Evolutionary conservation across 352 stramenopile species (phyloP), one percentile per base, ranked within the genome.

Genomic region (Vaucheria bursata): DNA sequence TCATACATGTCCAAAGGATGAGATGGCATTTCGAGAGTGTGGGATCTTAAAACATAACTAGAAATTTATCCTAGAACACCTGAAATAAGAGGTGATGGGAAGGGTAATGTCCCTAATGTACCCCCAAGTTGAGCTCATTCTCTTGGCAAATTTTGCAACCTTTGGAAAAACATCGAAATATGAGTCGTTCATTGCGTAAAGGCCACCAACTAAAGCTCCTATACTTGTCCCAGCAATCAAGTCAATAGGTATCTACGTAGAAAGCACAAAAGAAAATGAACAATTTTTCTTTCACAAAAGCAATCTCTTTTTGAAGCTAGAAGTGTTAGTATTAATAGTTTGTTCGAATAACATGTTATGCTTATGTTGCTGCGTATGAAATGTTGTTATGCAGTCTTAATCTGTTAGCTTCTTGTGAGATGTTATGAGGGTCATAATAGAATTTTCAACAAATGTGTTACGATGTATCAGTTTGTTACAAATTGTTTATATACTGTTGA

Each of bases 161-260:
- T 29, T 36, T n/a, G 78, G 73, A 6, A 78, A 29, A 39, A 77
- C 65, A 3, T 34, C 73, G 33, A 74, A 39, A n/a, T 33, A 34
- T 25, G 59, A 52, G 8, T 38, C 64, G 18, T 74, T 34, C 66
- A 76, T 78, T 0, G 81, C 77, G 45, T 85, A 85, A 38, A 84
- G 37, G 0, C 59, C 81, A 7, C 66, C 81, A 3, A 84, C 52
- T 25, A 80, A 89, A 50, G 87, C 85, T 66, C 87, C 87, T 70
- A 89, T 87, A 45, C 79, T 87, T 36, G 92, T 97, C 3, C 94
- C 94, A 29, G 90, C 94, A 66, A 97, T 89, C 1, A 97, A 88
- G 80, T 98, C 94, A 0, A 97, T 88, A 33, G 94, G 90, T 8
- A 97, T 88, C 77, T 68, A 34, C 12, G 45, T 18, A 59, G 45